Evolutionary conservation across 2,329 filamentous ascomycete genomes (phyloP), one percentile per base, ranked within the genome.

Genomic region (Magnaporthales sp.): DNA sequence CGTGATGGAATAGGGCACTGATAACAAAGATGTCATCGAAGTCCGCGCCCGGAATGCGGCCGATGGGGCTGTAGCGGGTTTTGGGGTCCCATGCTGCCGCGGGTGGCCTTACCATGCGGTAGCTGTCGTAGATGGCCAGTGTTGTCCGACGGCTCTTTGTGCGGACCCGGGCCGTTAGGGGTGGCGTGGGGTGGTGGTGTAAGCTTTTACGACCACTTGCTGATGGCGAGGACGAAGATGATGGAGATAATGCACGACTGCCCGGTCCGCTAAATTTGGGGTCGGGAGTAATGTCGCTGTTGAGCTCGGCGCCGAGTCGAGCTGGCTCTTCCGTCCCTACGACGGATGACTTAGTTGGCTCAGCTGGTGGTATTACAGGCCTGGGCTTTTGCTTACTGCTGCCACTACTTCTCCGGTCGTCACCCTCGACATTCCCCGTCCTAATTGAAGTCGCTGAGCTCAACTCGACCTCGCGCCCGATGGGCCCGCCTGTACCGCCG

Each of bases 1-100:
- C 69, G 71, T 89, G 87, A 71, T 89, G 87, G 73, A 88, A 88
- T 31, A 89, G 74, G 4, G 80, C 81, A 74, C 84, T 88, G 56
- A 89, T 73, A 56, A 89, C 78, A 69, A 87, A 89, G 1, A 89
- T 77, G 70, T 89, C 86, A 69, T 89, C 87, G 71, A 83, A 83
- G 38, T 78, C 78, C 1, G 74, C 77, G 2, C 81, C 82, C 1
- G 71, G 70, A 11, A 74, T 73, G 69, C 81, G 83, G 5, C 86
- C 86, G 67, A 89, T 84, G 26, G 85, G 80, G 68, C 79, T 75
- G 72, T 89, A 89, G 38, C 80, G 78, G 31, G 83, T 81, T 75
- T 87, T 87, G 67, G 78, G 80, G 71, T 89, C 87, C 87, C 87
- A 89, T 26, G 80, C 83, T 7, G 80, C 77, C 10, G 83, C 75